Conservation (phyloP, 305 asterid species). For the Caryopteris hybrid region DNA sequence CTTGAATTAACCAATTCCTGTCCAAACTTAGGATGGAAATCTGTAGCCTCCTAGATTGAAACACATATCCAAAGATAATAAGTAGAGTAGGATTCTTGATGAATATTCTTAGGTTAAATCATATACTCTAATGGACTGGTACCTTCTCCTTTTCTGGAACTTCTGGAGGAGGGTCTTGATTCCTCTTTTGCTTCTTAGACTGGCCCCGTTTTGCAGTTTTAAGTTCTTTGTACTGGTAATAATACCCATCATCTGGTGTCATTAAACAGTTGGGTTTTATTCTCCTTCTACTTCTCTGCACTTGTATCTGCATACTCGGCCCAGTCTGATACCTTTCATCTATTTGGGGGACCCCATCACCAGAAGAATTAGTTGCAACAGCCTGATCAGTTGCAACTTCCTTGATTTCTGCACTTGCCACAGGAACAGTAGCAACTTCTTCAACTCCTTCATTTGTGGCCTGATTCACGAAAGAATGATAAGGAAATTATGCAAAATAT, state of each 20-base stretch:
- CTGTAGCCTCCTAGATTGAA: slow-evolving; percentile 29
- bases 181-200: not conserved
- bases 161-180: not conserved
- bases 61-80: slow-evolving; percentile 5
- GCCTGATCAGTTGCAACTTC: not conserved
- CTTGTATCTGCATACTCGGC: too few relatives aligned
- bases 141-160: slow-evolving; percentile 31
- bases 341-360: slow-evolving; percentile 16
- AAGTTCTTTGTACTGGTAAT: not conserved
- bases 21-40: too few relatives aligned
- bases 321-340: not conserved
- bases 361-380: not conserved
- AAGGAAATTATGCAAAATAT: not conserved
- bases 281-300: slow-evolving; percentile 23
- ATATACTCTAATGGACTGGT: not conserved
- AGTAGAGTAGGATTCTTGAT: not conserved
- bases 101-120: not conserved
- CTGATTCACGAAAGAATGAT: slow-evolving; percentile 16
- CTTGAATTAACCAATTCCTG: slow-evolving; percentile 47
- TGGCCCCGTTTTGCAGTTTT: not conserved
- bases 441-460: not conserved
- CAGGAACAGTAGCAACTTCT: not conserved
- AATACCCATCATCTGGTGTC: slow-evolving; percentile 26
- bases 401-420: not conserved
- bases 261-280: slow-evolving; percentile 25